Percentiles rank a stretch among this genome's conserved stretches.
Evolutionary conservation across 2,329 filamentous ascomycete genomes (phyloP).

Genomic region (Alternaria brassicicola): DNA sequence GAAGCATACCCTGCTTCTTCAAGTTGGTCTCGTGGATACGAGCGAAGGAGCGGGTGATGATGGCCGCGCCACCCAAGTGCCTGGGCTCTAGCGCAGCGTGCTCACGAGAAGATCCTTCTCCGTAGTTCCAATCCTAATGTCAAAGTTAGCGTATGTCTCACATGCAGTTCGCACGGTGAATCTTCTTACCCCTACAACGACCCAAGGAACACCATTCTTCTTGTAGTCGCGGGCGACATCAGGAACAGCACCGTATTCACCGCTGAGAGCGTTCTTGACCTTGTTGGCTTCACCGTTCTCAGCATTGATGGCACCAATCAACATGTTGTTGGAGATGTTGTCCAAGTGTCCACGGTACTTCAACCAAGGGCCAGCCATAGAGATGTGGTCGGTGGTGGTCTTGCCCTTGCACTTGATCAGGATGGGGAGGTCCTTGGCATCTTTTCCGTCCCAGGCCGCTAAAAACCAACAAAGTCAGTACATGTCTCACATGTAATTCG

Average conservation of each 20-base stretch:
- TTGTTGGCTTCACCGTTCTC: slow-evolving; percentile 98
- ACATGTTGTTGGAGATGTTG: slow-evolving; percentile 99
- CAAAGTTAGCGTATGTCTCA: background rate
- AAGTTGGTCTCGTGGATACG: slow-evolving; percentile 99
- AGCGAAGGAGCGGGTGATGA: slow-evolving; percentile 94
- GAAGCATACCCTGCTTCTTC: slow-evolving; percentile 99
- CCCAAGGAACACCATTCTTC: slow-evolving; percentile 93
- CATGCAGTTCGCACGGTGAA: background rate
- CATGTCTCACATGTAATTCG: too few relatives aligned
- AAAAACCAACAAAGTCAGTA: too few relatives aligned
- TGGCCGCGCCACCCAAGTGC: slow-evolving; percentile 94
- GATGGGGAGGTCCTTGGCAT: slow-evolving; percentile 57
- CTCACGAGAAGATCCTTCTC: slow-evolving; percentile 96
- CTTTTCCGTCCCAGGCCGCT: slow-evolving; percentile 87
- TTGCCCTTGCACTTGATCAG: slow-evolving; percentile 73
- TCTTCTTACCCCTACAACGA: slow-evolving; percentile 77
- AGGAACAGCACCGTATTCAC: slow-evolving; percentile 85
- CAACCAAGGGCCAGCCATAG: slow-evolving; percentile 95
- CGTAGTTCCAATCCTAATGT: slow-evolving; percentile 94
- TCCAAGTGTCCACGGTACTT: slow-evolving; percentile 99
- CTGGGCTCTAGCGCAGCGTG: slow-evolving; percentile 97
- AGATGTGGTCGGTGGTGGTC: slow-evolving; percentile 97
- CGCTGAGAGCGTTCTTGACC: slow-evolving; percentile 87
- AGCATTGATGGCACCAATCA: slow-evolving; percentile 95
- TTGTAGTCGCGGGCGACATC: slow-evolving; percentile 98